phyloP scores from a whole-genome alignment of 2,329 filamentous ascomycete species.

The Xylaria sp. region DNA sequence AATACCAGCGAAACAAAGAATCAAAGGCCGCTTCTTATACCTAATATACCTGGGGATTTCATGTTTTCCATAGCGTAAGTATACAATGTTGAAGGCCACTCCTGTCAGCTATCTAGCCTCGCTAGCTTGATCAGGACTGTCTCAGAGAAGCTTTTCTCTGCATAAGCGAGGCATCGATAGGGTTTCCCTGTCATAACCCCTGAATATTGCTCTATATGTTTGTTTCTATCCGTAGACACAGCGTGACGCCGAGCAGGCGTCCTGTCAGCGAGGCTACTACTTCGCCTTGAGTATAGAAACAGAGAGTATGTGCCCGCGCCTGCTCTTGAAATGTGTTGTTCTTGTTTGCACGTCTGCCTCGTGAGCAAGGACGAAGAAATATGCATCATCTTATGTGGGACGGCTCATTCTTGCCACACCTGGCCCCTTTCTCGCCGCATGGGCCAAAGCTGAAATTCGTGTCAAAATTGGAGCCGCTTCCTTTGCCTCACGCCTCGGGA shows the following conservation, averaged over 20 bases:
- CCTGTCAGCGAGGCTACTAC: not conserved
- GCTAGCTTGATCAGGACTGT: not conserved
- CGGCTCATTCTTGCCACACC: not conserved
- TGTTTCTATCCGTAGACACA: constrained; percentile 5
- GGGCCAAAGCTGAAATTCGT: constrained; percentile 6
- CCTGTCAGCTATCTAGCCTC: not conserved
- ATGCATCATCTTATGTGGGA: constrained; percentile 18
- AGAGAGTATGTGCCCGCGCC: not conserved
- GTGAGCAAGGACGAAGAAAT: constrained; percentile 6
- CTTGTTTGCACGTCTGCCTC: constrained; percentile 1
- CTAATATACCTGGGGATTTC: not conserved
- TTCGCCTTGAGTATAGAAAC: constrained; percentile 5
- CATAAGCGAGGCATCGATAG: constrained; percentile 31
- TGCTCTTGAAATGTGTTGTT: not conserved
- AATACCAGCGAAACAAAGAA: not conserved
- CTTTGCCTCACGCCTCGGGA: constrained; percentile 26
- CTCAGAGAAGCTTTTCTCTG: constrained; percentile 27
- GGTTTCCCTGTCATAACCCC: constrained; percentile 21
- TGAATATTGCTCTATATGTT: constrained; percentile 5
- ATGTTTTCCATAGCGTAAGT: not conserved
- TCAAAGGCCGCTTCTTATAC: not conserved
- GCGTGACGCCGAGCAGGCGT: constrained; percentile 4
- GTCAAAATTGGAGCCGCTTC: constrained; percentile 13
- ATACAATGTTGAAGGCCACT: not conserved
- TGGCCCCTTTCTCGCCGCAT: constrained; percentile 27